A percentile compares a stretch with the other conserved stretches of the same genome.
These are phyloP conservation scores for Coniochaeta pulveracea DNA, from an alignment of 2,329 filamentous ascomycete genomes.

Conservation along the genomic window DNA sequence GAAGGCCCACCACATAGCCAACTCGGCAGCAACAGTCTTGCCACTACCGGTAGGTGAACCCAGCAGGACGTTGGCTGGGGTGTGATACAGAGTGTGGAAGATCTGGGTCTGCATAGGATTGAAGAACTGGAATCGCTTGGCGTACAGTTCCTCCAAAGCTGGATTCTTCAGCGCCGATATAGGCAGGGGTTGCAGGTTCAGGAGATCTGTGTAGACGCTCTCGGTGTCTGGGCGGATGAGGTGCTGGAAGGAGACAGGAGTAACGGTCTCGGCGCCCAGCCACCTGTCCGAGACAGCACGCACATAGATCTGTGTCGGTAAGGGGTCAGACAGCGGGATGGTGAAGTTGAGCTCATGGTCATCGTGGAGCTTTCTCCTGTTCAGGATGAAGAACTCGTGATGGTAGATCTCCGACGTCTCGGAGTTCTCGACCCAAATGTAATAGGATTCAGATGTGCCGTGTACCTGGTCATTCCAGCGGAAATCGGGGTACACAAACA, in stretches of 20 bases:
- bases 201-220: constrained; percentile 88
- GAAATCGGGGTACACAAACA: constrained; percentile 82
- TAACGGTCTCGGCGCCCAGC: constrained; percentile 93
- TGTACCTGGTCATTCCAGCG: constrained; percentile 90
- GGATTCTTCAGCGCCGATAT: constrained; percentile 82
- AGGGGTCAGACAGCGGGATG: constrained; percentile 83
- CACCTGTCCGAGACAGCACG: constrained; percentile 89
- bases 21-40: constrained; percentile 89
- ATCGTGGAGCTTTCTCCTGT: constrained; percentile 78
- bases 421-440: constrained; percentile 98
- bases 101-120: constrained; percentile 99
- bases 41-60: constrained; percentile 95
- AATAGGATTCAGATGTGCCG: constrained; percentile 91
- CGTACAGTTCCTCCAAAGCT: constrained; percentile 77
- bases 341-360: constrained; percentile 98
- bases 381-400: constrained; percentile 93
- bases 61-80: constrained; percentile 79
- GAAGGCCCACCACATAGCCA: constrained; percentile 99
- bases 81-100: constrained; percentile 94
- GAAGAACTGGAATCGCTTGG: constrained; percentile 84
- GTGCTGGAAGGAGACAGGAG: constrained; percentile 93
- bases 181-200: constrained; percentile 83
- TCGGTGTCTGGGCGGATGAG: constrained; percentile 95
- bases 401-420: constrained; percentile 97
- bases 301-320: constrained; percentile 94